A percentile compares a stretch with the other conserved stretches of the same genome.
These are phyloP conservation scores for Nicotiana benthamiana DNA, from an alignment of 257 asterid species.

Conservation along the genomic window DNA sequence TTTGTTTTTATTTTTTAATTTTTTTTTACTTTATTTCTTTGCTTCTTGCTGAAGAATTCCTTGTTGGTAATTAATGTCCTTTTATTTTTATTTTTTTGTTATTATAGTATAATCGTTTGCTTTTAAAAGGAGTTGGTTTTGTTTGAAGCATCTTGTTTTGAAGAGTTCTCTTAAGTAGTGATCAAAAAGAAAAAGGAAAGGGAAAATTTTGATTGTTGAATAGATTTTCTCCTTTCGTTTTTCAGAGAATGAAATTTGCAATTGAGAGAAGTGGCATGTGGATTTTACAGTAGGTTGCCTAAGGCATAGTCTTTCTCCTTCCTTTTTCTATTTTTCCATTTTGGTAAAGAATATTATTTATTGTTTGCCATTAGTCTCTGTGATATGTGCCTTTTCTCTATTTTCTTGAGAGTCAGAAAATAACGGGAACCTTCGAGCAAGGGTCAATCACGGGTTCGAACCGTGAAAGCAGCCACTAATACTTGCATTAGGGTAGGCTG, in stretches of 20 bases:
- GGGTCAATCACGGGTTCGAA: too few species aligned
- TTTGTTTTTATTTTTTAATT: background rate
- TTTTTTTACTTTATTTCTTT: background rate
- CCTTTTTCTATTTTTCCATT: background rate
- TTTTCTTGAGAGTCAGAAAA: slow-evolving; percentile 1
- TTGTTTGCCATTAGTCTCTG: background rate
- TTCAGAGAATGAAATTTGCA: background rate
- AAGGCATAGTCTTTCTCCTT: background rate
- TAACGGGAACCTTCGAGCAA: background rate
- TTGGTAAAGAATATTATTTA: background rate
- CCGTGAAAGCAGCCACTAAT: too few species aligned
- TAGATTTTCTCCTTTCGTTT: background rate
- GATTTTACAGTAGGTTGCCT: background rate
- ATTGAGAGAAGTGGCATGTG: background rate
- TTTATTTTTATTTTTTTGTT: background rate
- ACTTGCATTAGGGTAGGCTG: too few species aligned
- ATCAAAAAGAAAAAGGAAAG: background rate
- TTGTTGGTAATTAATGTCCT: background rate
- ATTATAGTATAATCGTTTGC: background rate
- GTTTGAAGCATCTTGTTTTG: background rate
- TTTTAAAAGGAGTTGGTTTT: background rate
- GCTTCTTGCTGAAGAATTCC: background rate
- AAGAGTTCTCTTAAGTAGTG: background rate
- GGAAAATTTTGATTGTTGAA: background rate
- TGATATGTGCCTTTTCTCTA: background rate